Base-by-base conservation (phyloP, 306 rosid genomes). In the Corylus avellana region DNA sequence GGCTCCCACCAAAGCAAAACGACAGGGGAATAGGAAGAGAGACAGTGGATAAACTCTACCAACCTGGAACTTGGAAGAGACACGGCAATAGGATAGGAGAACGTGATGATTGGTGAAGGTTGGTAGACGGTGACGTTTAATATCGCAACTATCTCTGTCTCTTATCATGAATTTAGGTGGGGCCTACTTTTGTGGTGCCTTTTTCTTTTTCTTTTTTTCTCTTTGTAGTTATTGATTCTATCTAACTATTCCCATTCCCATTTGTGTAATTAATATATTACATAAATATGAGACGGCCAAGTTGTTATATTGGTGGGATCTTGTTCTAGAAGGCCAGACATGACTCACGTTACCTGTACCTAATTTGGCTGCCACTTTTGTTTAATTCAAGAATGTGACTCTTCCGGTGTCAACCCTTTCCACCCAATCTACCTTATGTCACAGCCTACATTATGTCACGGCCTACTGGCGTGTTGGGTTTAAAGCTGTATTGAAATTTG, bases 51-150 rank as follows among this genome's bases (percentile, higher is more conserved):
- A 67, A 18, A 42, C 51, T 35, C 32, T 32, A 7, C 14, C 46
- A 8, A 50, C 48, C 51, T 72, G 46, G 27, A 27, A 12, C 16
- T 13, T 29, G 76, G 76, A 29, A 51, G 32, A 9, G 76, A 53
- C 76, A 51, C 27, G 14, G 13, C 62, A 27, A 32, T 32, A 2
- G 35, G 35, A 32, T 16, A 17, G 13, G 62, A 53, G 25, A 3
- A 50, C 0, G 7, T 0, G 1, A 17, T 17, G 47, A 48, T 51
- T 72, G 76, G 76, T 72, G 29, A 72, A 16, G 62, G 62, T 72
- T 16, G 76, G 62, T 72, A 72, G 62, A 27, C 9, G 35, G 75
- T 49, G 76, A 72, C 61, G 47, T 29, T 25, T 29, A 25, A 72
- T 10, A 53, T 10, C 13, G 49, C 76, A 53, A 72, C 76, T 7